Evolutionary conservation across 495 filamentous ascomycete species (phyloP).

Genomic region (Podospora pseudopauciseta): DNA sequence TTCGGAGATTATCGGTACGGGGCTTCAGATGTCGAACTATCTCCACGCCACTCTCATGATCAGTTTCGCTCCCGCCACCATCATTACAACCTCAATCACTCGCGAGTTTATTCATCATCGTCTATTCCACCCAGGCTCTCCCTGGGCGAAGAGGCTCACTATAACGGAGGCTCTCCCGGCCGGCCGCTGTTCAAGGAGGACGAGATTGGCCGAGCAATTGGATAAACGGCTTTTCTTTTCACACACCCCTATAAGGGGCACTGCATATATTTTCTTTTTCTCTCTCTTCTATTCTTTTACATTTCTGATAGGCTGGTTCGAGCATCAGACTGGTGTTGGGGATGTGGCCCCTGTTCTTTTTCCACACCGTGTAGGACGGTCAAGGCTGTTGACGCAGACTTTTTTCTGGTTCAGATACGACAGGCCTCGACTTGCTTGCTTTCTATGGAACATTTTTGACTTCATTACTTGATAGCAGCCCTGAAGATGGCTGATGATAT

Average conservation of each 20-base stretch:
- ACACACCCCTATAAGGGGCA: background rate
- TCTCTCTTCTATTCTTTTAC: background rate
- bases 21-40: constrained; percentile 25
- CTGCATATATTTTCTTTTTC: background rate
- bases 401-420: background rate
- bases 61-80: constrained; percentile 11
- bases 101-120: constrained; percentile 41
- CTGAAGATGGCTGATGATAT: constrained; percentile 10
- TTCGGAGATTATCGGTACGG: constrained; percentile 32
- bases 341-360: background rate
- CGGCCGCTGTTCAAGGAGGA: constrained; percentile 37
- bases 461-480: background rate
- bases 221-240: constrained; percentile 26
- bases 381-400: background rate
- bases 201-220: constrained; percentile 45
- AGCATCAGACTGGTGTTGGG: constrained; percentile 1
- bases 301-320: background rate
- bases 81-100: constrained; percentile 18
- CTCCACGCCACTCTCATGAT: constrained; percentile 28
- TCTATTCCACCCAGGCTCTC: constrained; percentile 40
- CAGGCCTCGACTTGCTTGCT: background rate
- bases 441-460: constrained; percentile 1
- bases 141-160: constrained; percentile 35
- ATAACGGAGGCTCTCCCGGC: constrained; percentile 38
- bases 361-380: background rate